Evolutionary conservation across 805 yeast species (phyloP).

Genomic region (Hemisphaericaspora nanyangensis): DNA sequence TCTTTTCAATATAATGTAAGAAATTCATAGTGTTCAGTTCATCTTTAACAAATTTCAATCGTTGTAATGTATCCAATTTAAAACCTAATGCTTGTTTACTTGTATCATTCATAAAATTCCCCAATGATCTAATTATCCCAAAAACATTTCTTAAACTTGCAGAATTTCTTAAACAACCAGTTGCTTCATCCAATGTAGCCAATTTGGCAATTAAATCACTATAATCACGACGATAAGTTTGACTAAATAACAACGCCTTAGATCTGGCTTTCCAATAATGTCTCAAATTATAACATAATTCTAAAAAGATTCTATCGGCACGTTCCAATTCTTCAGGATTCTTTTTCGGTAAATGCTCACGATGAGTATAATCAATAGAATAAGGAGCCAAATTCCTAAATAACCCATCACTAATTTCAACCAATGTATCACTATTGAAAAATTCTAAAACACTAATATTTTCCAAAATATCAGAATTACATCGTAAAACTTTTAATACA

Average conservation of each 20-base stretch:
- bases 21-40: conserved; percentile 83
- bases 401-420: conserved; percentile 68
- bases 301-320: conserved; percentile 81
- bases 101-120: conserved; percentile 95
- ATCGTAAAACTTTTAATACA: conserved; percentile 65
- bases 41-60: conserved; percentile 88
- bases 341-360: conserved; percentile 47
- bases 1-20: conserved; percentile 86
- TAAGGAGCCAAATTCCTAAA: conserved; percentile 78
- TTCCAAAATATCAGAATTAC: conserved; percentile 68
- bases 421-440: conserved; percentile 68
- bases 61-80: conserved; percentile 81
- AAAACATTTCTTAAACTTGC: conserved; percentile 67
- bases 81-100: conserved; percentile 92
- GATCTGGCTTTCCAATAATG: conserved; percentile 92
- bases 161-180: conserved; percentile 61
- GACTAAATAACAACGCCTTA: conserved; percentile 69
- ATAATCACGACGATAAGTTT: conserved; percentile 76
- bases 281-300: conserved; percentile 76
- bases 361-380: conserved; percentile 60
- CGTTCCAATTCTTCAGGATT: conserved; percentile 77
- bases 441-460: conserved; percentile 80
- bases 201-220: conserved; percentile 65
- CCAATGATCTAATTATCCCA: conserved; percentile 84
- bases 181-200: conserved; percentile 69